Percentiles rank a stretch among this genome's conserved stretches.
phyloP scores from a whole-genome alignment of 805 yeast species.

The Yarrowia osloensis region DNA sequence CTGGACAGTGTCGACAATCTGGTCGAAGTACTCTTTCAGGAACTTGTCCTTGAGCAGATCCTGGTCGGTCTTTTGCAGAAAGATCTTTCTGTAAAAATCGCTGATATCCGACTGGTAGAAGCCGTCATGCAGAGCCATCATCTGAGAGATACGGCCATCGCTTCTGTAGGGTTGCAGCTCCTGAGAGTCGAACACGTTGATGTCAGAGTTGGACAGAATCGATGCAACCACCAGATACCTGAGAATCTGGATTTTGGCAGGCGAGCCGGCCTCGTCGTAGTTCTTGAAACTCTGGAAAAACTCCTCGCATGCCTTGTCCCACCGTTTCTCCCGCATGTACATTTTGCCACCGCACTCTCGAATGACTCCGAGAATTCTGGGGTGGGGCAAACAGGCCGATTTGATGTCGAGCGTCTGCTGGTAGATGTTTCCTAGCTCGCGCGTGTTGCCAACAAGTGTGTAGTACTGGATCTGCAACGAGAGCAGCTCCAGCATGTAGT shows the following conservation, averaged over 20 bases:
- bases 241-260: constrained; percentile 57
- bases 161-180: constrained; percentile 60
- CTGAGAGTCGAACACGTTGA: constrained; percentile 72
- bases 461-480: constrained; percentile 65
- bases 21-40: constrained; percentile 15
- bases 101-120: constrained; percentile 40
- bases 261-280: constrained; percentile 68
- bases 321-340: constrained; percentile 59
- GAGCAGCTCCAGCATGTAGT: constrained; percentile 57
- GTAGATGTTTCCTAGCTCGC: constrained; percentile 53
- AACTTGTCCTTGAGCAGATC: constrained; percentile 16
- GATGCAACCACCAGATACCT: constrained; percentile 64
- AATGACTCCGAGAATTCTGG: constrained; percentile 70
- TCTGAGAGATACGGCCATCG: constrained; percentile 40
- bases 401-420: constrained; percentile 51
- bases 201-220: constrained; percentile 56
- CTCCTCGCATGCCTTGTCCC: constrained; percentile 56
- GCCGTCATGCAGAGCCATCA: constrained; percentile 43
- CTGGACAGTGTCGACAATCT: constrained; percentile 12
- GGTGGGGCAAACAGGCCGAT: constrained; percentile 63
- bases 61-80: constrained; percentile 6
- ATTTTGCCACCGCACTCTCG: constrained; percentile 76
- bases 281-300: constrained; percentile 60
- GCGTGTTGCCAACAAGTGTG: constrained; percentile 45
- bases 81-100: constrained; percentile 34